phyloP scores from a whole-genome alignment of 108 stramenopile genomes.

The Discostella stelligeroides region DNA sequence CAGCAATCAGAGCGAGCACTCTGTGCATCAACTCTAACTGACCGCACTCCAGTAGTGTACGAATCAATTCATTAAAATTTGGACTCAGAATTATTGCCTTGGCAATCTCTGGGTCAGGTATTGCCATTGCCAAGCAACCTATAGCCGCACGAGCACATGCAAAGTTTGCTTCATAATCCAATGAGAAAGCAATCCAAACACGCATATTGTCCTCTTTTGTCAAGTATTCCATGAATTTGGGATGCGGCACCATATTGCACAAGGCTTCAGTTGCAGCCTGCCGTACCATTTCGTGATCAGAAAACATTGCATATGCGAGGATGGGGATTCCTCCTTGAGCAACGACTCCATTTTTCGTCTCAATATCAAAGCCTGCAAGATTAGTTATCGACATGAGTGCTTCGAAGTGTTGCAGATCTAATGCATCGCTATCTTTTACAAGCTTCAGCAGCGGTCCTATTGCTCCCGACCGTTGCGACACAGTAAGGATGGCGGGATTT shows the following conservation, averaged over 20 bases:
- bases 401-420: constrained; percentile 94
- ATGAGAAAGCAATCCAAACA: constrained; percentile 88
- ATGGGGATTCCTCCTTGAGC: constrained; percentile 81
- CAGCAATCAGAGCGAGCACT: constrained; percentile 63
- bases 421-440: constrained; percentile 83
- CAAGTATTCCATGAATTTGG: constrained; percentile 77
- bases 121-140: constrained; percentile 88
- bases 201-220: constrained; percentile 76
- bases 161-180: constrained; percentile 78
- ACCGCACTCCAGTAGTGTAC: constrained; percentile 67
- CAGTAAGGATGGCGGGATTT: constrained; percentile 89
- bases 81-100: constrained; percentile 49
- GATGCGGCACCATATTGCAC: constrained; percentile 88
- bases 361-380: constrained; percentile 83
- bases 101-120: constrained; percentile 61
- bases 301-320: constrained; percentile 92
- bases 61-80: constrained; percentile 62
- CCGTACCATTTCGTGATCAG: constrained; percentile 93
- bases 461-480: constrained; percentile 84
- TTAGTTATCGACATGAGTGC: constrained; percentile 94
- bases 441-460: constrained; percentile 90
- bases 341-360: constrained; percentile 87
- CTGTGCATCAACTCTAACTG: constrained; percentile 87
- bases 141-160: constrained; percentile 85
- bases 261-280: constrained; percentile 95